Evolutionary conservation across 1,139 yeast species (phyloP), one percentile per base, ranked within the genome.

Genomic region (Candida tropicalis): DNA sequence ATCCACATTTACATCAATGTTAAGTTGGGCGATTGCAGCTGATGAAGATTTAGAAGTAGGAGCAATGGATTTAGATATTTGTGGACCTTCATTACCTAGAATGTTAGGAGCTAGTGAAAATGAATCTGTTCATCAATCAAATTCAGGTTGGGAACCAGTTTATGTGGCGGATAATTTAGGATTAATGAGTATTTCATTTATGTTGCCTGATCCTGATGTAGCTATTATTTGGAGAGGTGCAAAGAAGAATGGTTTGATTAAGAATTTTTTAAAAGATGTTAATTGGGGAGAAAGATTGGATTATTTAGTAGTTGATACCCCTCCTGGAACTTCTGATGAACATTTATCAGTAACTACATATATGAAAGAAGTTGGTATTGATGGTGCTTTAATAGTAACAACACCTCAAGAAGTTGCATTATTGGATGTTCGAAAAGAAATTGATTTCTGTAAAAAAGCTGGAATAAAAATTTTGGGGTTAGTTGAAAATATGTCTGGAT

Each of bases 281-380:
- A 89, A 89, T 56, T 95, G 99, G 99, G 97, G 96, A 1, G 84
- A 83, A 40, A 68, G 56, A 43, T 70, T 95, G 44, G 98, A 95
- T 64, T 93, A 88, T 58, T 70, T 95, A 54, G 78, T 95, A 12
- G 87, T 95, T 5, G 99, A 95, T 57, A 95, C 99, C 0, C 99
- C 99, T 0, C 99, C 99, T 0, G 99, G 99, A 0, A 93, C 99
- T 0, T 86, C 97, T 0, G 99, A 95, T 62, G 99, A 95, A 62
- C 99, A 95, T 63, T 73, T 95, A 38, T 83, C 96, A 7, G 91
- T 93, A 20, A 88, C 93, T 34, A 83, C 87, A 38, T 91, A 87
- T 58, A 73, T 95, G 78, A 86, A 88, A 56, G 96, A 89, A 37
- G 84, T 85, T 5, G 97, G 97, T 0, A 84, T 93, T 2, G 98